These are phyloP conservation scores for Dioscorea zingiberensis DNA, from an alignment of 106 monocot genomes.

Conservation along the genomic window DNA sequence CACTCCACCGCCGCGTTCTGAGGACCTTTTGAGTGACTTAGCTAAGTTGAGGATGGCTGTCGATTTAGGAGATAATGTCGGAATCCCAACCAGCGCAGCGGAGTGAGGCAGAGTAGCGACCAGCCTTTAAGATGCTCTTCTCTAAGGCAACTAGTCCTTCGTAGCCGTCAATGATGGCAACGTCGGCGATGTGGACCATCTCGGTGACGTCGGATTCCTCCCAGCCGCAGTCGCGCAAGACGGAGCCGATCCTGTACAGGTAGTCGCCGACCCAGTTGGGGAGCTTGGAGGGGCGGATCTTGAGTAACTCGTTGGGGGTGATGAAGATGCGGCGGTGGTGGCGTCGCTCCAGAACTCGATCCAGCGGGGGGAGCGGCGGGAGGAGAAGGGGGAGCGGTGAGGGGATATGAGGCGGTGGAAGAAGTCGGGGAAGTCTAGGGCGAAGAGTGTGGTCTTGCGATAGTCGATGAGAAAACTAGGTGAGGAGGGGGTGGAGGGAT, in stretches of 20 bases:
- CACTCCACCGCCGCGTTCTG: too few species aligned
- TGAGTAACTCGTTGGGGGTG: constrained; percentile 21
- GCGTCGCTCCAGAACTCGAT: constrained; percentile 88
- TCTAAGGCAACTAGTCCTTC: constrained; percentile 41
- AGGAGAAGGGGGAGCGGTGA: too few species aligned
- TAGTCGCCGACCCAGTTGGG: constrained; percentile 61
- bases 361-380: too few species aligned
- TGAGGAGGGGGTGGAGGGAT: constrained; percentile 77
- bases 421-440: too few species aligned
- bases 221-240: constrained; percentile 37
- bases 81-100: constrained; percentile 62
- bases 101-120: constrained; percentile 56
- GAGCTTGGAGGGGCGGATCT: constrained; percentile 25
- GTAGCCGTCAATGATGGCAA: constrained; percentile 13
- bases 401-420: too few species aligned
- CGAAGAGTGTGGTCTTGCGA: constrained; percentile 46
- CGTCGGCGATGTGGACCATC: too few species aligned
- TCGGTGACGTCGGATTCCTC: too few species aligned
- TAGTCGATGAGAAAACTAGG: constrained; percentile 85
- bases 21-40: too few species aligned
- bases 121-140: constrained; percentile 47
- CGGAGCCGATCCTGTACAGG: constrained; percentile 50
- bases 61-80: constrained; percentile 53
- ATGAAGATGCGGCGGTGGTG: constrained; percentile 30
- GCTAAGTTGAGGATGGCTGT: too few species aligned